These are phyloP conservation scores for Chloroidium sp. DNA, from an alignment of 163 green algal genomes.

Conservation along the genomic window DNA sequence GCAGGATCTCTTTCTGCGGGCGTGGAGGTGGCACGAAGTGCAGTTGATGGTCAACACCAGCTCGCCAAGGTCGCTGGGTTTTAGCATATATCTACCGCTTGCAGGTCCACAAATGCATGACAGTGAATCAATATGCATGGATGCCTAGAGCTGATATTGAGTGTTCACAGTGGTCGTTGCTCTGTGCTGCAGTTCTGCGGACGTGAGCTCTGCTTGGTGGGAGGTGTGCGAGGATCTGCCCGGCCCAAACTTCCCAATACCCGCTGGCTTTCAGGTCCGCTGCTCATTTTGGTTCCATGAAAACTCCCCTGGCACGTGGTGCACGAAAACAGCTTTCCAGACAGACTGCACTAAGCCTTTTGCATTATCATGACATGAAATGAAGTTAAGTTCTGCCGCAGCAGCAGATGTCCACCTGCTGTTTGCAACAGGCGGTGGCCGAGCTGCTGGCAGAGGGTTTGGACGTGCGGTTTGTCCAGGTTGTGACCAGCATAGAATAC, in stretches of 20 bases:
- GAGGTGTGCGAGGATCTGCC: slow-evolving; percentile 37
- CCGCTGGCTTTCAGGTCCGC: slow-evolving; percentile 20
- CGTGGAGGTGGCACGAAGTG: slow-evolving; percentile 1
- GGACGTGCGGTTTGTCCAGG: slow-evolving; percentile 20
- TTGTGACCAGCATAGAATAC: slow-evolving; percentile 28
- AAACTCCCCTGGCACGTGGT: not conserved
- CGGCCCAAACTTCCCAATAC: slow-evolving; percentile 30
- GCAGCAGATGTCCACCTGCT: not conserved
- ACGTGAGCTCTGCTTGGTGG: slow-evolving; percentile 1
- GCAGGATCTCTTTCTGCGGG: not conserved
- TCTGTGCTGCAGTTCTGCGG: not conserved
- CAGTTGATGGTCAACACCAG: not conserved
- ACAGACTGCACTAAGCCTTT: not conserved
- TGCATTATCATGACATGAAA: not conserved
- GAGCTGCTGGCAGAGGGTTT: slow-evolving; percentile 26
- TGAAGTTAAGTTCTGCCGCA: not conserved
- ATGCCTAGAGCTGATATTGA: too few species aligned
- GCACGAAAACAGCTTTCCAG: not conserved
- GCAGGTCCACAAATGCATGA: too few species aligned
- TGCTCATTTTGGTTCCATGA: not conserved
- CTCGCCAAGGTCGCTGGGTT: not conserved
- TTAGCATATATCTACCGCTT: too few species aligned
- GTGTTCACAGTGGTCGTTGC: too few species aligned
- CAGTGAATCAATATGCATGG: too few species aligned
- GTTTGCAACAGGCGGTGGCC: slow-evolving; percentile 25